Base-by-base conservation (phyloP, 73 alveolate genomes). In the Paramecium sonneborni region DNA sequence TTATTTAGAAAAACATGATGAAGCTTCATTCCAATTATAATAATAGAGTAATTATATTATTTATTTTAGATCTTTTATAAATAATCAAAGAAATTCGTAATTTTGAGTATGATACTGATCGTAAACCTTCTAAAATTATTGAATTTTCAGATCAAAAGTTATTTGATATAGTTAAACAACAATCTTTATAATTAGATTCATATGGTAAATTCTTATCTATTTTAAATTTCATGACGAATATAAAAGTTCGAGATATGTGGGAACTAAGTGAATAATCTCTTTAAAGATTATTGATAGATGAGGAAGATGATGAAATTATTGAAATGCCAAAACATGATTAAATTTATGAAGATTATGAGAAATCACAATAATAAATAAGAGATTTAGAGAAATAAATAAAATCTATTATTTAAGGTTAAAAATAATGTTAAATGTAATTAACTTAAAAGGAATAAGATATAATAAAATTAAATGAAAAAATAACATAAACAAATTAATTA, bases 1-100 rank as follows among this genome's bases (percentile, higher is more conserved):
- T 26, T 62, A 62, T 28, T 26, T 62, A 62, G 84, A 62, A 62
- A 62, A 62, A 32, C 84, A 62, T 62, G 84, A 62, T 7, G 84
- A 62, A 32, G 84, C 20, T 11, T 30, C 39, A 62, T 62, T 62
- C 24, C 12, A 62, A 62, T 26, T 62, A n/a, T 32, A 62, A 62
- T 6, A 62, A 62, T 12, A 62, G 24, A 62, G 84, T 62, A 62
- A 26, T 26, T 23, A 0, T 12, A 5, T 11, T 3, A 8, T 3
- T 30, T 62, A 30, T 30, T 62, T 26, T 7, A 62, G 84, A 62
- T 30, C 44, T 62, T 12, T 30, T 62, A 9, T 30, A 62, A 62
- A 62, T 62, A 21, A 62, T 62, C 4, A 62, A 62, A 9, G 84
- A 62, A 30, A 62, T 62, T 26, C 84, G 84, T 62, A 62, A 62